Conservation (phyloP, 257 asterid species). For the Jasminum sambac region DNA sequence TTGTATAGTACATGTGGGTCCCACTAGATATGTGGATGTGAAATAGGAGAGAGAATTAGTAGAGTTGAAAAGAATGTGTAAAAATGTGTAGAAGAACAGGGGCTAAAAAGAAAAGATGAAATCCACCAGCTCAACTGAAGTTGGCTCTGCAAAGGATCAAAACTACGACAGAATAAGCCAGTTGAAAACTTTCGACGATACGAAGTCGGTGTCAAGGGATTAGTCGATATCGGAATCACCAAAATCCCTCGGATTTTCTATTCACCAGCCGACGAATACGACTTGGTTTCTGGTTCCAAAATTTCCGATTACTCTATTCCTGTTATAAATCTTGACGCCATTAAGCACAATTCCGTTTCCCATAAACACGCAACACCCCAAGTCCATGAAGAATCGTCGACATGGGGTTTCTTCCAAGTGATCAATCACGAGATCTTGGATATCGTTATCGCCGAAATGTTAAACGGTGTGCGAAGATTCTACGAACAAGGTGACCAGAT, state of each 20-base stretch:
- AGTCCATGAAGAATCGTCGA: constrained; percentile 27
- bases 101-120: background rate
- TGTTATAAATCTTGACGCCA: constrained; percentile 37
- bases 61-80: too few species aligned
- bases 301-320: constrained; percentile 26
- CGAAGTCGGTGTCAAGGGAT: constrained; percentile 57
- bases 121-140: constrained; percentile 1
- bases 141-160: background rate
- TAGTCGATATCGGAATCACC: constrained; percentile 41
- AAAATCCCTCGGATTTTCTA: constrained; percentile 42
- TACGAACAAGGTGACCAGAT: constrained; percentile 28
- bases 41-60: too few species aligned
- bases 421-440: constrained; percentile 35
- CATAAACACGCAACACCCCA: constrained; percentile 16
- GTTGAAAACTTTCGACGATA: constrained; percentile 45
- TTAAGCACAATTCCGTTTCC: constrained; percentile 2
- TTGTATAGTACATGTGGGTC: too few species aligned
- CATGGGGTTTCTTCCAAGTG: constrained; percentile 55
- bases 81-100: too few species aligned
- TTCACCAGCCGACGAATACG: constrained; percentile 21
- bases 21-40: too few species aligned
- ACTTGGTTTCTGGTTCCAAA: background rate
- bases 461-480: constrained; percentile 23
- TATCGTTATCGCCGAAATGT: constrained; percentile 26
- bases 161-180: constrained; percentile 30